Percentiles rank a stretch among this genome's conserved stretches.
phyloP scores from a whole-genome alignment of 176 grass and related monocot genomes.

The Eragrostis curvula region DNA sequence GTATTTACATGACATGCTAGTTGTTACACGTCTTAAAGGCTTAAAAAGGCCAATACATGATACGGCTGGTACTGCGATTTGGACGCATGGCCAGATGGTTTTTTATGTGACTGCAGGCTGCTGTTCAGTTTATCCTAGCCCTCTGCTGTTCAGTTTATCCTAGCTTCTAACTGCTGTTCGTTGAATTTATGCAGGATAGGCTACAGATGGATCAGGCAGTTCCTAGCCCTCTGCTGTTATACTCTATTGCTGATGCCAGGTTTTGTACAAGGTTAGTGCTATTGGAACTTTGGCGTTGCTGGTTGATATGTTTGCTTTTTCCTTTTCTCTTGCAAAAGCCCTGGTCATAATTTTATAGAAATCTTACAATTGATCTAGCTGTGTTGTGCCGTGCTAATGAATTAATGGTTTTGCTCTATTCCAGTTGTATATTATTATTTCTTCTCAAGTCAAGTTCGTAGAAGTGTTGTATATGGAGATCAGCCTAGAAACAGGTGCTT shows the following conservation, averaged over 20 bases:
- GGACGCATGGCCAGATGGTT: not conserved
- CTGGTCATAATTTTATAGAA: constrained; percentile 6
- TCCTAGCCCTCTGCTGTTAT: constrained; percentile 84
- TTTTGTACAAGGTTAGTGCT: constrained; percentile 78
- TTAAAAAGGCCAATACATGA: not conserved
- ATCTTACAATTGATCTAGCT: constrained; percentile 3
- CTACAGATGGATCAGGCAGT: constrained; percentile 91
- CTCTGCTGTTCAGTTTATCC: constrained; percentile 22
- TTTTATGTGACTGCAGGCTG: not conserved
- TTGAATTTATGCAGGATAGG: constrained; percentile 70
- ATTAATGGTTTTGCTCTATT: constrained; percentile 16
- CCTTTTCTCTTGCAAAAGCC: not conserved
- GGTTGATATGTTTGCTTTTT: not conserved
- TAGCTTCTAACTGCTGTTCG: too few species aligned
- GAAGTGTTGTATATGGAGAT: constrained; percentile 90
- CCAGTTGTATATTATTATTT: constrained; percentile 96
- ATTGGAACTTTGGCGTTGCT: not conserved
- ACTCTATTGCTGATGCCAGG: constrained; percentile 85
- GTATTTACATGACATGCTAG: not conserved
- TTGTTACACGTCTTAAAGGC: not conserved
- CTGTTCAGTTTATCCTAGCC: constrained; percentile 35
- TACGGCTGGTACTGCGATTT: not conserved
- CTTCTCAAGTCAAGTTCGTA: constrained; percentile 85
- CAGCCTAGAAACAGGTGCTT: constrained; percentile 89
- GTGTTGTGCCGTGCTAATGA: not conserved